These are phyloP conservation scores for Beverwykella pulmonaria DNA, from an alignment of 495 filamentous ascomycete species.

Conservation along the genomic window DNA sequence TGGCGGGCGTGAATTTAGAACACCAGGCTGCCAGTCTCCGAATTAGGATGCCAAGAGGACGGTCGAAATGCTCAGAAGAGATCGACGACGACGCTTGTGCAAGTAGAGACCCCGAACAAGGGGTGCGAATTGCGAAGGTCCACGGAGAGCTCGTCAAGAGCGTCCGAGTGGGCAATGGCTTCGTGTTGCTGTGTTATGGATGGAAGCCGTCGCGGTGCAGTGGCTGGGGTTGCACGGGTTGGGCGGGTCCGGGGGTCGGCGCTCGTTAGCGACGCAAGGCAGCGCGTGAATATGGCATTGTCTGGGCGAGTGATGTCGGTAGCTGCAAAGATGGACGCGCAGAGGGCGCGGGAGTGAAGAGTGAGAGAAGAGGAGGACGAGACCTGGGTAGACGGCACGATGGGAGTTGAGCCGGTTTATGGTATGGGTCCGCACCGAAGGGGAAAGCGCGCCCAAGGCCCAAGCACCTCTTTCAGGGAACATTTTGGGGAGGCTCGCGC, in stretches of 20 bases:
- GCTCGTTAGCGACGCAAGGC: conserved; percentile 5
- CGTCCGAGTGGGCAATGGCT: conserved; percentile 1
- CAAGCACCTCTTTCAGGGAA: not conserved
- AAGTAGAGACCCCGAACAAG: not conserved
- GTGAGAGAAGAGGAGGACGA: not conserved
- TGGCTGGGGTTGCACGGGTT: not conserved
- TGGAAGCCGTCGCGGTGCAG: not conserved
- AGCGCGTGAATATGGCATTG: conserved; percentile 9
- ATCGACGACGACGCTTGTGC: not conserved
- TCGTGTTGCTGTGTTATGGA: not conserved
- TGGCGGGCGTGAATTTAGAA: not conserved
- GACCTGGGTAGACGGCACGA: not conserved
- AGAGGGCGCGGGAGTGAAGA: conserved; percentile 1
- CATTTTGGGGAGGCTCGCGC: not conserved
- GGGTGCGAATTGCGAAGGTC: not conserved
- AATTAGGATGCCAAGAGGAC: conserved; percentile 24
- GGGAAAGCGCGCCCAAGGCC: not conserved
- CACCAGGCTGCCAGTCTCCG: conserved; percentile 17
- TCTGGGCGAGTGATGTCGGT: not conserved
- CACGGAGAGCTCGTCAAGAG: not conserved
- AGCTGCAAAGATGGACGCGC: not conserved
- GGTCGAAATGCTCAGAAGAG: not conserved
- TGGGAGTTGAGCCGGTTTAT: conserved; percentile 1
- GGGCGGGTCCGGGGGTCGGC: conserved; percentile 8
- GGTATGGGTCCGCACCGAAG: not conserved